phyloP scores from a whole-genome alignment of 768 basidiomycete genomes.

The Rubroboletus satanas region DNA sequence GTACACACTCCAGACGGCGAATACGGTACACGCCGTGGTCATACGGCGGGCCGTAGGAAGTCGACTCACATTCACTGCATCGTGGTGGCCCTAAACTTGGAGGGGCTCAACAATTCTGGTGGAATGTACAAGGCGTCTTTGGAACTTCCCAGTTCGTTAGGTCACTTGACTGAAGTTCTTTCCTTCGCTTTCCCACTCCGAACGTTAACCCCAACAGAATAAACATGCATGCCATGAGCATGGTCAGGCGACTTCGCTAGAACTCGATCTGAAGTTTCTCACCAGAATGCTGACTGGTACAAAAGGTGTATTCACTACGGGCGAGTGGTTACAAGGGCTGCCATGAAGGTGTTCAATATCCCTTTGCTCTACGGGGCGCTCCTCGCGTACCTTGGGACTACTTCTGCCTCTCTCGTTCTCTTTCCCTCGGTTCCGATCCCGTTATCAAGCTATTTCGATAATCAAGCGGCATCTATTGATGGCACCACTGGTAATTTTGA shows the following conservation, averaged over 20 bases:
- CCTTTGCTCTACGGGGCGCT: slow-evolving; percentile 17
- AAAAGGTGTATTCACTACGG: no score
- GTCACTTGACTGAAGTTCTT: neutral
- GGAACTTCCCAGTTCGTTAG: neutral
- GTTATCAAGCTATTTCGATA: slow-evolving; percentile 34
- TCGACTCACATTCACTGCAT: neutral
- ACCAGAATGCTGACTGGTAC: no score
- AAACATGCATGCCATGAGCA: neutral
- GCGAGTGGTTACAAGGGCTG: no score
- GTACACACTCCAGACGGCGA: no score
- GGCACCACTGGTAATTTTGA: slow-evolving; percentile 40
- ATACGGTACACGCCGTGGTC: no score
- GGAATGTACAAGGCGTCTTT: neutral
- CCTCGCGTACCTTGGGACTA: slow-evolving; percentile 13
- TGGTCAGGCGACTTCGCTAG: slow-evolving; percentile 10
- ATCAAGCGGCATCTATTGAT: slow-evolving; percentile 40
- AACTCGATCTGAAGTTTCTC: neutral
- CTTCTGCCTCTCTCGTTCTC: slow-evolving; percentile 10
- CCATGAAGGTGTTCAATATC: slow-evolving; percentile 10
- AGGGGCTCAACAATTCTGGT: neutral
- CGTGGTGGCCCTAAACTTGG: neutral
- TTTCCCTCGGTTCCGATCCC: slow-evolving; percentile 34
- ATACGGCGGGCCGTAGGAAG: no score
- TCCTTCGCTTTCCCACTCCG: neutral
- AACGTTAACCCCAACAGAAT: neutral